Evolutionary conservation across 1,284 basidiomycete species (phyloP), one percentile per base, ranked within the genome.

Genomic region (Hypsizygus ulmarius): DNA sequence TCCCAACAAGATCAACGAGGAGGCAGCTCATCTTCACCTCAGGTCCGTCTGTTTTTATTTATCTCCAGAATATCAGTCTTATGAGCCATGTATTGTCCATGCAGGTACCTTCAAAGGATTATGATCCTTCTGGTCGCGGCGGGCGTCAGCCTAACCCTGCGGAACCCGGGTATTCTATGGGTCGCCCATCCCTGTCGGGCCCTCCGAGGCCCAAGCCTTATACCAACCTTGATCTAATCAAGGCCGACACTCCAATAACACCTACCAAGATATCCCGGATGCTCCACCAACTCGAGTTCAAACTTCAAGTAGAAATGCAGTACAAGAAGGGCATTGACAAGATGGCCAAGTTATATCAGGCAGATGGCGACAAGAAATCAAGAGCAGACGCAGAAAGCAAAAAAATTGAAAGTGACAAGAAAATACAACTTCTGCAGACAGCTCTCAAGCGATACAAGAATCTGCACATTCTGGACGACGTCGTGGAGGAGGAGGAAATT

Each of bases 221-320:
- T 64, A 81, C 81, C 55, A 90, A 90, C 62, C 75, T 92, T 51
- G 97, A 99, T 75, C 76, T 99, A 56, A 91, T 97, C 70, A 96
- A 96, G 69, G 94, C 95, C 58, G 97, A 99, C 71, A 96, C 95
- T 32, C 96, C 96, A 15, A 84, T 96, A 64, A 96, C 93, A 16
- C 90, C 93, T 4, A 90, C 93, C 55, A 99, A 97, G 76, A 98
- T 99, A 66, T 91, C 93, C 39, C 85, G 87, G 59, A 98, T 98
- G 96, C 82, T 99, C 49, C 94, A 98, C 69, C 95, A 98, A 70
- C 86, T 99, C 57, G 95, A 99, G 69, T 98, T 97, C 82, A 99
- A 99, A 74, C 86, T 98, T 44, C 93, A 96, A 69, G 92, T 99
- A 58, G 97, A 99, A 70, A 85, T 90, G 74, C 95, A 99, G 71